phyloP scores from a whole-genome alignment of 805 yeast species.

The Vanderwaltozyma yarrowii region DNA sequence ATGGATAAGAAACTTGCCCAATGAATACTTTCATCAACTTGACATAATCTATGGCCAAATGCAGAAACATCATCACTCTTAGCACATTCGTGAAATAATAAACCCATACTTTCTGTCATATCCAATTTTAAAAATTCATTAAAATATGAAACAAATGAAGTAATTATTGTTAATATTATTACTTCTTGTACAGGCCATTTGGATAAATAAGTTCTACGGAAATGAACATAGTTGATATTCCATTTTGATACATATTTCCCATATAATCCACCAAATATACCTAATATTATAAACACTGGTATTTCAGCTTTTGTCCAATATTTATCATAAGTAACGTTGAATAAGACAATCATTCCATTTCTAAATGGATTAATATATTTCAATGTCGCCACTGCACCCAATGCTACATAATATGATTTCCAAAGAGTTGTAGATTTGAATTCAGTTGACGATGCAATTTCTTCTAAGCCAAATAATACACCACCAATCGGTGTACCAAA shows the following conservation, averaged over 20 bases:
- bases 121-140: conserved; percentile 73
- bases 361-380: conserved; percentile 83
- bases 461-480: conserved; percentile 86
- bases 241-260: conserved; percentile 69
- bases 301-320: conserved; percentile 83
- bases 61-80: conserved; percentile 26
- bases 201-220: conserved; percentile 57
- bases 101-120: conserved; percentile 94
- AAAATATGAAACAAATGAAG: conserved; percentile 72
- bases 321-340: conserved; percentile 80
- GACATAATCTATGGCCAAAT: conserved; percentile 35
- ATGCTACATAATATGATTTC: conserved; percentile 85
- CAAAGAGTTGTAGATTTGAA: conserved; percentile 74
- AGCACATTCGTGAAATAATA: conserved; percentile 74
- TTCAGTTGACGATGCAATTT: conserved; percentile 54
- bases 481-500: conserved; percentile 97
- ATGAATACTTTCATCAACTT: conserved; percentile 26
- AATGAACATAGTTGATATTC: conserved; percentile 66
- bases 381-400: conserved; percentile 75
- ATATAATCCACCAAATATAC: conserved; percentile 84
- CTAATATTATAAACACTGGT: conserved; percentile 67
- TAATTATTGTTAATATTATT: conserved; percentile 49
- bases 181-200: conserved; percentile 54
- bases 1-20: conserved; percentile 24
- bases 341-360: conserved; percentile 88